phyloP scores from a whole-genome alignment of 345 rosid species.

The Ceriops decandra region DNA sequence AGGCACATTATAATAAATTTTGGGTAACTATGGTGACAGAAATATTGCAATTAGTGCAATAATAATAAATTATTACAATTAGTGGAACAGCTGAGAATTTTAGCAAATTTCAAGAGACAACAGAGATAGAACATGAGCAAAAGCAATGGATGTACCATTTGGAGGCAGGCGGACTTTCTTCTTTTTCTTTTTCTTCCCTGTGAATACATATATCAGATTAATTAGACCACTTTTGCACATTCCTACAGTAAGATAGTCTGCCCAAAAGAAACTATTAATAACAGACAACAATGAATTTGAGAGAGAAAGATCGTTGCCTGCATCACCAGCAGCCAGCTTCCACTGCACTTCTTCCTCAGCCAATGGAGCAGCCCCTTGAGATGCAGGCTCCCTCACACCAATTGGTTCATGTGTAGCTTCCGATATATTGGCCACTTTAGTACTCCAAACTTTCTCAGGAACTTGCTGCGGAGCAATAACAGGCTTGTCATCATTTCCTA shows the following conservation, averaged over 20 bases:
- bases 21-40: too few relatives aligned
- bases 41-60: background rate
- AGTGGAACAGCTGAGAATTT: background rate
- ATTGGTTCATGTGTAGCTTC: conserved; percentile 69
- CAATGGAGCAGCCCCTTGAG: conserved; percentile 46
- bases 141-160: conserved; percentile 35
- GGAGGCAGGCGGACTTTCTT: conserved; percentile 66
- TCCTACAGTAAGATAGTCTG: background rate
- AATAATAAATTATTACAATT: background rate
- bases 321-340: conserved; percentile 29
- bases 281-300: background rate
- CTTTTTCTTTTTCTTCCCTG: conserved; percentile 82
- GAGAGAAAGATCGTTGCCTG: conserved; percentile 12
- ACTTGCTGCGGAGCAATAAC: conserved; percentile 34
- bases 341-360: conserved; percentile 30
- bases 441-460: conserved; percentile 40
- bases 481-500: conserved; percentile 40
- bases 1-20: background rate
- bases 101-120: conserved; percentile 3
- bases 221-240: background rate
- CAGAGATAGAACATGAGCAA: background rate
- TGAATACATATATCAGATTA: too few relatives aligned
- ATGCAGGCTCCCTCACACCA: conserved; percentile 64
- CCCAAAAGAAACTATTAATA: background rate
- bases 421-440: conserved; percentile 48